These are phyloP conservation scores for Sideroxylon spinosum DNA, from an alignment of 179 eudicot genomes.

Conservation along the genomic window DNA sequence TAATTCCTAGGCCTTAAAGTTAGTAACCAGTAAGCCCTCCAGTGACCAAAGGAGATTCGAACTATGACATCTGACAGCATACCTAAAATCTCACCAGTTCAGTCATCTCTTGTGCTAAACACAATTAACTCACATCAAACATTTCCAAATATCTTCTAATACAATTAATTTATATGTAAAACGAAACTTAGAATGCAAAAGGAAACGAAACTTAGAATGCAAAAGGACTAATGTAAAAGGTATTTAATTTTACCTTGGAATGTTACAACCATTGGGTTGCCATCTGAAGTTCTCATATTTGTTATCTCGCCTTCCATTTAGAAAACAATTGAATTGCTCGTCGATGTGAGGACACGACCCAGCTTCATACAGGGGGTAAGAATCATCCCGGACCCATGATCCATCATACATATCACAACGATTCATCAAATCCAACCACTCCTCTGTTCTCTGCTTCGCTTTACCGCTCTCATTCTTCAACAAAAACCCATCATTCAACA, in stretches of 20 bases:
- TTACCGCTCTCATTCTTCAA: background rate
- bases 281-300: conserved; percentile 57
- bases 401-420: conserved; percentile 65
- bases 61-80: no score
- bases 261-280: conserved; percentile 59
- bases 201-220: no score
- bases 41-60: no score
- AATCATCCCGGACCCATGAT: conserved; percentile 63
- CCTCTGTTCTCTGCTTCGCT: conserved; percentile 12
- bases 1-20: no score
- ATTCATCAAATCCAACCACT: conserved; percentile 26
- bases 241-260: conserved; percentile 44
- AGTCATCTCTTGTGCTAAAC: no score
- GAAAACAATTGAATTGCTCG: conserved; percentile 56
- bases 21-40: no score
- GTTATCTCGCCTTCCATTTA: conserved; percentile 61
- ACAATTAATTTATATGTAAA: no score
- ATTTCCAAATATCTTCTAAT: no score
- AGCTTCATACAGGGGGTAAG: conserved; percentile 49
- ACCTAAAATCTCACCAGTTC: no score
- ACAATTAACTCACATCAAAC: no score
- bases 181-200: no score
- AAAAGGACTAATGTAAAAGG: no score
- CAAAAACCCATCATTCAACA: background rate
- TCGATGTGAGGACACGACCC: conserved; percentile 73